Conservation (phyloP, 2,329 filamentous ascomycete species). For the Torrubiella hemipterigena region DNA sequence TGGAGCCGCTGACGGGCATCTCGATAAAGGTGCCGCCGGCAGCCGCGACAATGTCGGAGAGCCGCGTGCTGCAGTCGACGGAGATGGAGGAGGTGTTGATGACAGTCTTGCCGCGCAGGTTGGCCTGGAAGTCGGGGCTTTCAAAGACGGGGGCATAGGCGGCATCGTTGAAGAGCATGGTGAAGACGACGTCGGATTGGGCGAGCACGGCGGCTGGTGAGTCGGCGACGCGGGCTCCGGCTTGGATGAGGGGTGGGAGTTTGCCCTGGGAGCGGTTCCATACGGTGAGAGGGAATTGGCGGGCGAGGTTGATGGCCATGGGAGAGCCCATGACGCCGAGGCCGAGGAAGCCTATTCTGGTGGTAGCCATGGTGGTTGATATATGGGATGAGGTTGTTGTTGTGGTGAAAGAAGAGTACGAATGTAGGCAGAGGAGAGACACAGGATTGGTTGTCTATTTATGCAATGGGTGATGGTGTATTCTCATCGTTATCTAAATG, state of each 20-base stretch:
- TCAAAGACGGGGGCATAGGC: constrained; percentile 14
- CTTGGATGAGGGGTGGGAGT: constrained; percentile 10
- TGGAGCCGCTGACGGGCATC: constrained; percentile 23
- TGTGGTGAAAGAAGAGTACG: too few species aligned
- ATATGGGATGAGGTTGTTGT: too few species aligned
- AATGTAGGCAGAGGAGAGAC: too few species aligned
- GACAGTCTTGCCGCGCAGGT: constrained; percentile 17
- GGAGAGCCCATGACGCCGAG: constrained; percentile 19
- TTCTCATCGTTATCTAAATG: too few species aligned
- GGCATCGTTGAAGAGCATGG: constrained; percentile 17
- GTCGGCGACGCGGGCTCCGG: constrained; percentile 12
- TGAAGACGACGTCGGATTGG: constrained; percentile 17
- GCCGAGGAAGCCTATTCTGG: constrained; percentile 18
- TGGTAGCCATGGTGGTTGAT: too few species aligned
- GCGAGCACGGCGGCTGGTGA: constrained; percentile 13
- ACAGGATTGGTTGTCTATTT: too few species aligned
- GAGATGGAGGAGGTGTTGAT: constrained; percentile 19
- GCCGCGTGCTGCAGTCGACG: constrained; percentile 12
- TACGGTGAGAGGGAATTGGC: constrained; percentile 14
- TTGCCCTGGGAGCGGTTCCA: constrained; percentile 19
- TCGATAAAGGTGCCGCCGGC: constrained; percentile 18
- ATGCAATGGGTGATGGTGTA: too few species aligned
- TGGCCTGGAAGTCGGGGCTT: constrained; percentile 10
- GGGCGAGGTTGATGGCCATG: constrained; percentile 19
- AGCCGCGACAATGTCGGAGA: constrained; percentile 10